Base-by-base conservation (phyloP, 2,329 filamentous ascomycete species). In the Rosellinia necatrix region DNA sequence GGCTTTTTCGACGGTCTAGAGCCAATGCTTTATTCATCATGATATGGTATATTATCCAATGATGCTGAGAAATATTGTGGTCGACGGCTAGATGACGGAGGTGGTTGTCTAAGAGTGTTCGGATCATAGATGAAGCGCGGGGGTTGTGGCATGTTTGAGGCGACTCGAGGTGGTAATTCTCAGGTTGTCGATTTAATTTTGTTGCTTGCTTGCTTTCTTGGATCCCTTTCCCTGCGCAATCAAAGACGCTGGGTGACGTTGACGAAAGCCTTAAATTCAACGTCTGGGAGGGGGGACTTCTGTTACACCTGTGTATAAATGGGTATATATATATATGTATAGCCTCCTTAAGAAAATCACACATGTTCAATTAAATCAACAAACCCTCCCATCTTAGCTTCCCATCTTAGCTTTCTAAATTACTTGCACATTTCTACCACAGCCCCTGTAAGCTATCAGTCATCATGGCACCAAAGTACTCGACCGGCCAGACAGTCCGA, bases 401-500 rank as follows among this genome's bases (percentile, higher is more conserved):
- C n/a, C n/a, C n/a, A n/a, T n/a, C n/a, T n/a, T 30, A 21, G 38
- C 32, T 9, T 10, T 17, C 7, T 7, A 25, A 21, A 10, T 8
- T 12, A 10, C 3, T 38, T 6, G 40, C 24, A 6, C 3, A 15
- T 2, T 27, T 10, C 13, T 3, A 19, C 8, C 13, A 6, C 9
- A 27, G 3, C 6, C 17, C n/a, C 15, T 42, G 13, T 8, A 48
- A 38, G 2, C 30, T 9, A 49, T 44, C 41, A 15, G 15, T 30
- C 10, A 58, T n/a, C 19, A 68, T 68, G 66, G 57, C 65, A n/a
- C 62, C 60, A 15, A 63, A 63, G 41, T 66, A 63, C 55, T 56
- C 58, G 34, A 52, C n/a, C 29, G 64, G 66, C 32, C 53, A 68
- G 27, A 34, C 46, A n/a, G 65, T 68, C 21, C 63, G 64, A 29